Base-by-base conservation (phyloP, 768 basidiomycete species). In the Hypholoma sublateritium region DNA sequence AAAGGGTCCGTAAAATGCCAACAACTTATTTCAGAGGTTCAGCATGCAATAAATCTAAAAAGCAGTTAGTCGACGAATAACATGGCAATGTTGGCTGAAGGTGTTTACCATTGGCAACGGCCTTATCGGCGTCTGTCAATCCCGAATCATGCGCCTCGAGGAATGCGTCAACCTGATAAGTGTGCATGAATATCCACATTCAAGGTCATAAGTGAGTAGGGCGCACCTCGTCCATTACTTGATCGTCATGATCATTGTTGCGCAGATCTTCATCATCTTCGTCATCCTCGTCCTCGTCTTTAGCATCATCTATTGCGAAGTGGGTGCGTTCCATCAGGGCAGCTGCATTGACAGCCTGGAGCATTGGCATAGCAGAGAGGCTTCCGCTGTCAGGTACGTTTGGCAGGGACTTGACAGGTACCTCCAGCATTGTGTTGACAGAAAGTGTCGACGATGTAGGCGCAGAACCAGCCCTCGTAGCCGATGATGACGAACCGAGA, bases 271-370 rank as follows among this genome's bases (percentile, higher is more conserved):
- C 84, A 41, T 80, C 84, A 5, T 79, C 83, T 6, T 69, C 86
- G 73, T 68, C 87, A 72, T 91, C 89, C 0, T 87, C 87, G 24
- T 91, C 91, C 11, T 89, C 90, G 56, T 93, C 91, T 51, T 86
- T 88, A 3, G 88, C 92, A 71, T 95, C 93, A 67, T 99, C 97
- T 58, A 98, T 97, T n/a, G 93, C 93, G 69, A 99, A 99, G 61
- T 89, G 88, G 22, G 93, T 94, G 42, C 96, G 79, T 69, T 96
- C 91, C 88, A 95, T 88, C 45, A 93, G 78, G 28, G 91, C 91
- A 32, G 91, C 91, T 34, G 88, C 88, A 60, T 84, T 89, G 50
- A 88, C 91, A 0, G 86, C 88, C 64, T 88, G 79, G 47, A 92
- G 77, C 75, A 89, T 81, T 5, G 87, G 81, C 68, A 85, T 76